These are phyloP conservation scores for Auricularia heimuer DNA, from an alignment of 768 basidiomycete genomes.

Conservation along the genomic window DNA sequence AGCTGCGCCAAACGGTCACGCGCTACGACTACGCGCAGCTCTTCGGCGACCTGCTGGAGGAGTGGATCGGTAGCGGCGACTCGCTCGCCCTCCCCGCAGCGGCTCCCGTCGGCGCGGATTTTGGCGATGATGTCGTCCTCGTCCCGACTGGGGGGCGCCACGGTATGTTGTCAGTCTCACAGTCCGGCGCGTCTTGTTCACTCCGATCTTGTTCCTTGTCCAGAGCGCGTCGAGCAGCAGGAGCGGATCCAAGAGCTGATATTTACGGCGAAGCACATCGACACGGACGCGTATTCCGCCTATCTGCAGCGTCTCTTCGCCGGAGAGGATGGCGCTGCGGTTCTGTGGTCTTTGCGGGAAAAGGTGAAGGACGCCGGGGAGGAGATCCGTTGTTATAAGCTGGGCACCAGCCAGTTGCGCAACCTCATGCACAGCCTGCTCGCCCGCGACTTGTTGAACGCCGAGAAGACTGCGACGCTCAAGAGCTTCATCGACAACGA, in stretches of 20 bases:
- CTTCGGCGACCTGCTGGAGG: conserved; percentile 34
- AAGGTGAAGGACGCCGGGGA: too few species aligned
- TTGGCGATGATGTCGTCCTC: too few species aligned
- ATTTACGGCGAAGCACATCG: conserved; percentile 28
- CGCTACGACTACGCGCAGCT: conserved; percentile 33
- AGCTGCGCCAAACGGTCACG: conserved; percentile 28
- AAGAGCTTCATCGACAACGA: conserved; percentile 32
- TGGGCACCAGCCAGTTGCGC: conserved; percentile 20
- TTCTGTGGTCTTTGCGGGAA: too few species aligned
- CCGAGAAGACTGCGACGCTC: conserved; percentile 31
- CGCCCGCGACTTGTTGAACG: conserved; percentile 28
- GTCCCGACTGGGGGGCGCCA: too few species aligned
- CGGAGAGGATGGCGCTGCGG: too few species aligned
- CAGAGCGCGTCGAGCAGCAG: conserved; percentile 20
- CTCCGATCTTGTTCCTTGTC: not conserved
- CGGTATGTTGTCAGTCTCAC: too few species aligned
- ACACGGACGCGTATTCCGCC: conserved; percentile 21
- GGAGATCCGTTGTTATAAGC: conserved; percentile 1
- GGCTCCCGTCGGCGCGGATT: too few species aligned
- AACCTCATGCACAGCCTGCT: conserved; percentile 28
- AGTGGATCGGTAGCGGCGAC: conserved; percentile 36
- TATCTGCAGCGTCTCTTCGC: too few species aligned
- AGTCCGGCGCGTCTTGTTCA: too few species aligned
- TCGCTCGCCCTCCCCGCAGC: conserved; percentile 15
- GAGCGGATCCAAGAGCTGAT: conserved; percentile 31